phyloP scores from a whole-genome alignment of 2,329 filamentous ascomycete genomes.

The Xylaria sp. region DNA sequence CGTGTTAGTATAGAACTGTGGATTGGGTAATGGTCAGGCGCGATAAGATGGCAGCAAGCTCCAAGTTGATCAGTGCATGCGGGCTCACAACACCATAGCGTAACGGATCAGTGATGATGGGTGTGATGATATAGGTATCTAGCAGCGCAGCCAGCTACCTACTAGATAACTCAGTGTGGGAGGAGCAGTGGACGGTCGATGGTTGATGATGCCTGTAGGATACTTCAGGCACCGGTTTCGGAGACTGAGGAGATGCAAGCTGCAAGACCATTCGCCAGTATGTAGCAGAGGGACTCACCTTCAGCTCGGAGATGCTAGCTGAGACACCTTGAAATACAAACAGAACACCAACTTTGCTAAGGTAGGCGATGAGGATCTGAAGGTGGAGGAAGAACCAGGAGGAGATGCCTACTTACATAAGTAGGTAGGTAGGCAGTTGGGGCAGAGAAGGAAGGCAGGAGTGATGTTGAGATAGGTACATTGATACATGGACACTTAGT shows the following conservation, averaged over 20 bases:
- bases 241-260: neutral
- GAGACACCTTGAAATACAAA: neutral
- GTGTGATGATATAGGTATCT: neutral
- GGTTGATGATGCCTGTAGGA: neutral
- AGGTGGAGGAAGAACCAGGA: neutral
- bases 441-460: neutral
- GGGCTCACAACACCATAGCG: neutral
- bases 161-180: neutral
- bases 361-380: conserved; percentile 1
- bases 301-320: neutral
- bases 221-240: neutral
- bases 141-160: neutral
- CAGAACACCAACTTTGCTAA: neutral
- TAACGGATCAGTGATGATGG: neutral
- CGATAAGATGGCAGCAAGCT: neutral
- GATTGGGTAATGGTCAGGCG: neutral
- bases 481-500: neutral
- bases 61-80: neutral
- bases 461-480: neutral
- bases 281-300: conserved; percentile 4
- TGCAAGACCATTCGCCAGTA: neutral
- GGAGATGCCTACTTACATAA: neutral
- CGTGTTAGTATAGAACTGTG: conserved; percentile 1
- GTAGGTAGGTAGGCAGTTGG: neutral
- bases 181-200: neutral